Conservation (phyloP, 2,329 filamentous ascomycete genomes). For the Achaetomium macrosporum region DNA sequence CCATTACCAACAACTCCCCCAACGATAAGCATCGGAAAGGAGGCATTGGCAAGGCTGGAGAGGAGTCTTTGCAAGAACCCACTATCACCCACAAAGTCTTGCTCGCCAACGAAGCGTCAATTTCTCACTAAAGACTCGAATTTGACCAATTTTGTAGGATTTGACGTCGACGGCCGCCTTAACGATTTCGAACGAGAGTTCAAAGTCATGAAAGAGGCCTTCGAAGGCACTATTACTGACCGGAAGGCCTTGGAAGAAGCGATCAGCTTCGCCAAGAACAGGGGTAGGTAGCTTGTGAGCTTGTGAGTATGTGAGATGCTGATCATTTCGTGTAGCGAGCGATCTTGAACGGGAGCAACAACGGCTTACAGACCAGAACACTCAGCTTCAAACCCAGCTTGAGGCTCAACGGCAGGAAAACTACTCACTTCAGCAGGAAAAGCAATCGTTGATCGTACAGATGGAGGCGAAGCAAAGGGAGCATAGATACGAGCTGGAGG, state of each 20-base stretch:
- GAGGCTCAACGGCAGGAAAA: conserved; percentile 36
- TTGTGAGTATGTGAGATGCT: conserved; percentile 12
- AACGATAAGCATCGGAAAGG: conserved; percentile 26
- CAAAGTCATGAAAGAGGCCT: conserved; percentile 62
- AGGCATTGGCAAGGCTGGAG: conserved; percentile 30
- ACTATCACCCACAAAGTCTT: conserved; percentile 35
- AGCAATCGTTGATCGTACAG: conserved; percentile 35
- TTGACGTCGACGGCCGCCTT: conserved; percentile 73
- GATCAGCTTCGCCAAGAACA: conserved; percentile 65
- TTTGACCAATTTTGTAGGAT: conserved; percentile 57
- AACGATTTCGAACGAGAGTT: conserved; percentile 72
- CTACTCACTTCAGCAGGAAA: conserved; percentile 32
- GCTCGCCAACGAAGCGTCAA: conserved; percentile 39
- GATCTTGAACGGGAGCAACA: conserved; percentile 45
- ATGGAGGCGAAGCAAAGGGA: conserved; percentile 40
- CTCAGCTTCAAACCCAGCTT: conserved; percentile 59
- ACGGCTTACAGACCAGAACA: conserved; percentile 42
- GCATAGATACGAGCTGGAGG: conserved; percentile 49
- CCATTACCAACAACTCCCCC: conserved; percentile 25
- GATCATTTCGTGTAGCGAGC: conserved; percentile 33
- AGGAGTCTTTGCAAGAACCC: conserved; percentile 29
- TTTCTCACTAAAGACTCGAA: conserved; percentile 74
- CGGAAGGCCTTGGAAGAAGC: conserved; percentile 67
- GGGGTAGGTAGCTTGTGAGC: conserved; percentile 52
- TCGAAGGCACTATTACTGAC: conserved; percentile 63